phyloP scores from a whole-genome alignment of 805 yeast species.

The Yamadazyma insecticola region DNA sequence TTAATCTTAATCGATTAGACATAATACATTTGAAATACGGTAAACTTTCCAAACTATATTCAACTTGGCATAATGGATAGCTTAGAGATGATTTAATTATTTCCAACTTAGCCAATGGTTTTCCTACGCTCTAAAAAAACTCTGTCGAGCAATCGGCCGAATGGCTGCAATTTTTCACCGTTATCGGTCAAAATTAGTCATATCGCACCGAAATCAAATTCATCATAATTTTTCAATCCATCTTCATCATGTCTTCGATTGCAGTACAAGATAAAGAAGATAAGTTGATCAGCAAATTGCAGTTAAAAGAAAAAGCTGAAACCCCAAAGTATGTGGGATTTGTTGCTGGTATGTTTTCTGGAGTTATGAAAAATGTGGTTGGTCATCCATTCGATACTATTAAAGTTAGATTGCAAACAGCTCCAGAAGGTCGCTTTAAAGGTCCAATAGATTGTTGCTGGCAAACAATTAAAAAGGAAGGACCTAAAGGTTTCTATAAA shows the following conservation, averaged over 20 bases:
- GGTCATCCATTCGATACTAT: slow-evolving; percentile 94
- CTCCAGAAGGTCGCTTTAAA: slow-evolving; percentile 53
- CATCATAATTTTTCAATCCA: slow-evolving; percentile 1
- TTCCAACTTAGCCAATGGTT: too few species aligned
- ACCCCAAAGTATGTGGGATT: slow-evolving; percentile 65
- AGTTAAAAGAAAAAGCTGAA: slow-evolving; percentile 1
- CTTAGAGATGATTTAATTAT: too few species aligned
- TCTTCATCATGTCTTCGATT: too few species aligned
- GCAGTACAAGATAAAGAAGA: slow-evolving; percentile 26
- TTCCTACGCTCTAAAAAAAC: too few species aligned
- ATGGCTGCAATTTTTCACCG: too few species aligned
- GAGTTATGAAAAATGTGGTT: slow-evolving; percentile 80
- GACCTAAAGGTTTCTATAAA: slow-evolving; percentile 73
- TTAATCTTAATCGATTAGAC: too few species aligned
- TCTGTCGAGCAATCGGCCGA: too few species aligned
- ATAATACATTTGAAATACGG: too few species aligned
- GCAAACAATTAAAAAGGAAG: slow-evolving; percentile 71
- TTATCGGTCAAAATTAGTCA: too few species aligned
- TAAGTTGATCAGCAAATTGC: slow-evolving; percentile 11
- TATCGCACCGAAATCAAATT: too few species aligned
- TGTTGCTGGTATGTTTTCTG: slow-evolving; percentile 85
- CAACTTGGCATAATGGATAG: too few species aligned
- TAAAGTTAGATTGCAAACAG: slow-evolving; percentile 78
- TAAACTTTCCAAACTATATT: too few species aligned
- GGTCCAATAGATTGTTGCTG: slow-evolving; percentile 81